phyloP scores from a whole-genome alignment of 768 basidiomycete genomes.

The Dictyophora rubrovolvata region DNA sequence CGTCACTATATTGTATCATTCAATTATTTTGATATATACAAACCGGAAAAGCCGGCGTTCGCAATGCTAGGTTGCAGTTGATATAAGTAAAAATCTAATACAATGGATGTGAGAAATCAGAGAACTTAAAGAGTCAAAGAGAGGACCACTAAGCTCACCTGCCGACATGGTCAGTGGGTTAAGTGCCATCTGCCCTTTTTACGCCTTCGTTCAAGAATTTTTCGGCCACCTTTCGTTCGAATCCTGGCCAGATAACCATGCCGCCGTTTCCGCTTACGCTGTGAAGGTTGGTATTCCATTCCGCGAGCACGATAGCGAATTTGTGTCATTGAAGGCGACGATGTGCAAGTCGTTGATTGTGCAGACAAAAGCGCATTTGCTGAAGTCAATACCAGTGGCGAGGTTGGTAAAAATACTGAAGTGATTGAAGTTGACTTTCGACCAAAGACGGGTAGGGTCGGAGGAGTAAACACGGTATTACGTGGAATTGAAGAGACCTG shows the following conservation, averaged over 20 bases:
- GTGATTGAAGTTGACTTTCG: conserved; percentile 26
- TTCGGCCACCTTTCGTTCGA: conserved; percentile 57
- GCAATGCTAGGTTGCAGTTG: no score
- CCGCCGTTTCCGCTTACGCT: conserved; percentile 84
- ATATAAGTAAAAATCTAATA: no score
- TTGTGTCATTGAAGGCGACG: conserved; percentile 25
- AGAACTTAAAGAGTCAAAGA: no score
- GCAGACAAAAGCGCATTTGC: not conserved
- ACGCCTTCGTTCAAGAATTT: conserved; percentile 57
- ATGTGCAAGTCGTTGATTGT: conserved; percentile 4
- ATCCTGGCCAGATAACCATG: conserved; percentile 83
- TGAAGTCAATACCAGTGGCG: not conserved
- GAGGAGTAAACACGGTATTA: conserved; percentile 10
- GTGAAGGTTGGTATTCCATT: conserved; percentile 94
- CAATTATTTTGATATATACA: not conserved
- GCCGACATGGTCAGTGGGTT: conserved; percentile 45
- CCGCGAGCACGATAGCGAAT: conserved; percentile 62
- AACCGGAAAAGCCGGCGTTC: not conserved
- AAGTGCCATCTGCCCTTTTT: conserved; percentile 72
- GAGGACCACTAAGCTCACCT: no score
- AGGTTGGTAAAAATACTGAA: conserved; percentile 22
- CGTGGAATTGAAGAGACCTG: not conserved
- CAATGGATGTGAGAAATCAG: no score
- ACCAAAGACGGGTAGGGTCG: conserved; percentile 17
- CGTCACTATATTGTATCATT: not conserved